Evolutionary conservation across 2,329 filamentous ascomycete genomes (phyloP).

Genomic region (Sporothrix luriei): DNA sequence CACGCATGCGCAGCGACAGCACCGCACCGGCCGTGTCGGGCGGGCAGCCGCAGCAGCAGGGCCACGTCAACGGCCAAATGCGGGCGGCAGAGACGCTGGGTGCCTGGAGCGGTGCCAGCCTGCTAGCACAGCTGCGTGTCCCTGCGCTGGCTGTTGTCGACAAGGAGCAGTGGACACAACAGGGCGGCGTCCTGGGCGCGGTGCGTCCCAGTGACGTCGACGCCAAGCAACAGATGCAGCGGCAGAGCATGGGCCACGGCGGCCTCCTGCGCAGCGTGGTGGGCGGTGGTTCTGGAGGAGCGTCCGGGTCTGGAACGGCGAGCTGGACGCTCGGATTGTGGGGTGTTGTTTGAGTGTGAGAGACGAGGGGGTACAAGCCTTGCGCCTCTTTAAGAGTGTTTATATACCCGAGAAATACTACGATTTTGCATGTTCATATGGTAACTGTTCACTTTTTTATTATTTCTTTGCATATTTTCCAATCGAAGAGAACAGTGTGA

Average conservation of each 20-base stretch:
- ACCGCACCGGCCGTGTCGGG: conserved; percentile 11
- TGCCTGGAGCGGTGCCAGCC: conserved; percentile 72
- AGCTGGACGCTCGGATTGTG: conserved; percentile 66
- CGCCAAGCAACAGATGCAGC: conserved; percentile 57
- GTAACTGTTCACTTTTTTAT: too few species aligned
- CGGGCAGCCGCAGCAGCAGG: conserved; percentile 28
- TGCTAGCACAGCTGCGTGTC: conserved; percentile 68
- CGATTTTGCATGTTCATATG: background rate
- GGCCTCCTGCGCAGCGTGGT: conserved; percentile 45
- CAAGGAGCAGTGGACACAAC: conserved; percentile 68
- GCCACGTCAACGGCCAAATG: conserved; percentile 52
- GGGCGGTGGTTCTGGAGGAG: conserved; percentile 45
- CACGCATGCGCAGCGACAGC: conserved; percentile 39
- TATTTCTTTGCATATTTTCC: background rate
- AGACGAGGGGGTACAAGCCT: background rate
- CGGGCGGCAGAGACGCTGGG: conserved; percentile 70
- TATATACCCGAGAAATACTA: conserved; percentile 22
- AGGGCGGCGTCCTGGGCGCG: conserved; percentile 65
- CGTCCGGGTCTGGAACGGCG: conserved; percentile 42
- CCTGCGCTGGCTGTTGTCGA: conserved; percentile 71
- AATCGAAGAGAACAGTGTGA: background rate
- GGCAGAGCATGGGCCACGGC: conserved; percentile 66
- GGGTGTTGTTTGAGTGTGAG: conserved; percentile 51
- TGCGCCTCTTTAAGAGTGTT: background rate
- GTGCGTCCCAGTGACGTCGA: conserved; percentile 62